phyloP scores from a whole-genome alignment of 179 eudicot species.

The Monotropa hypopitys region DNA sequence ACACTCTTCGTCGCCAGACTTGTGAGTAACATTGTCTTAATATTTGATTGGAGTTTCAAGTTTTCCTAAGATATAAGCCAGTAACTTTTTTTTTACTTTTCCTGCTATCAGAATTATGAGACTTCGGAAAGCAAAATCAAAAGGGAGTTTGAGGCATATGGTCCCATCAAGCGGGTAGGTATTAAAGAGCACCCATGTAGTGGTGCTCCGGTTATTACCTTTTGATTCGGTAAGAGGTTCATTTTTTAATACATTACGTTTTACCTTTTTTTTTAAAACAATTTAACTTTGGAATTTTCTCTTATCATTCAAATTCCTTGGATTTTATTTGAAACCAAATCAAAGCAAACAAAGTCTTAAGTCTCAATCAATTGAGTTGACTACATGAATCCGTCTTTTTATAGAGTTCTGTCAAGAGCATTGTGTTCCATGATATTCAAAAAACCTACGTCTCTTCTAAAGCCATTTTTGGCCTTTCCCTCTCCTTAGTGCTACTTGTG shows the following conservation, averaged over 20 bases:
- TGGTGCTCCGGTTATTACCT: slow-evolving; percentile 59
- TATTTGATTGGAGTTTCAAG: neutral
- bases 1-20: slow-evolving; percentile 90
- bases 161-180: slow-evolving; percentile 99
- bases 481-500: no score
- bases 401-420: no score
- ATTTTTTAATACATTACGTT: neutral
- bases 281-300: neutral
- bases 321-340: neutral
- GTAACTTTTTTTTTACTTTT: neutral
- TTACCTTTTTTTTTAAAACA: neutral
- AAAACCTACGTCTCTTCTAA: no score
- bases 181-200: slow-evolving; percentile 33
- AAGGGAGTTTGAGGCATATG: slow-evolving; percentile 99
- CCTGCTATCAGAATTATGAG: slow-evolving; percentile 66
- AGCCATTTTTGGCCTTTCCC: no score
- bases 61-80: neutral
- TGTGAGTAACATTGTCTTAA: slow-evolving; percentile 39
- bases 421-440: no score
- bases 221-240: slow-evolving; percentile 66
- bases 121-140: slow-evolving; percentile 94
- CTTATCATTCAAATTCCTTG: neutral
- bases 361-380: no score
- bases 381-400: no score
- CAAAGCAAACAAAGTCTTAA: no score